Conservation (phyloP, 108 stramenopile genomes). For the Pseudonitzschia pungens region DNA sequence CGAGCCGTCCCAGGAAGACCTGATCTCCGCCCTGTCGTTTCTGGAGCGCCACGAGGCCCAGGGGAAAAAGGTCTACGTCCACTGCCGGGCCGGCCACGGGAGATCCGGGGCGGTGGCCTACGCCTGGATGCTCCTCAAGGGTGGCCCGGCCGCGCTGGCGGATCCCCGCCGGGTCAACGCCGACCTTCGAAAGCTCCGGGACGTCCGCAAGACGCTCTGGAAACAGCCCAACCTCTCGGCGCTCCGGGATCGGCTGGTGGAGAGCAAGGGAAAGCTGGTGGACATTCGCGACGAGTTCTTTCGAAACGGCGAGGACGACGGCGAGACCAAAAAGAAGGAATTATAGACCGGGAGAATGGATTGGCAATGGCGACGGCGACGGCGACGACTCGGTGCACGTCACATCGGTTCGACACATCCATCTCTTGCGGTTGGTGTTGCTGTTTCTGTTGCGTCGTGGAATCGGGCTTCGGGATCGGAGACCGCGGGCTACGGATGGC, state of each 20-base stretch:
- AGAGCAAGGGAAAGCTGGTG: conserved; percentile 18
- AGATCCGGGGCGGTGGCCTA: conserved; percentile 79
- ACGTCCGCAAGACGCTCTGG: conserved; percentile 72
- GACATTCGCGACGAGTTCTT: conserved; percentile 1
- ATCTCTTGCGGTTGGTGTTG: too few species aligned
- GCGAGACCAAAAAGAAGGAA: background rate
- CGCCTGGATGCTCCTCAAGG: conserved; percentile 69
- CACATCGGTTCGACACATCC: too few species aligned
- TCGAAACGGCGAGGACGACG: background rate
- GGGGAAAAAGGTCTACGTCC: conserved; percentile 76
- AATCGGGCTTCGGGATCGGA: too few species aligned
- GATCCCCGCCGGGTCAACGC: conserved; percentile 67
- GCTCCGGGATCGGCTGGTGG: conserved; percentile 42
- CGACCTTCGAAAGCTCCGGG: conserved; percentile 55
- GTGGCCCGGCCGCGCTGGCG: conserved; percentile 35
- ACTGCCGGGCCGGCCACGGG: conserved; percentile 87
- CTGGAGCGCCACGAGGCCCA: conserved; percentile 58
- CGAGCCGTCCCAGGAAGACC: conserved; percentile 71
- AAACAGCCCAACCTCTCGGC: conserved; percentile 67
- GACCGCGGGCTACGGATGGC: too few species aligned
- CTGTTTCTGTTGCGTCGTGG: too few species aligned
- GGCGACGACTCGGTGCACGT: background rate
- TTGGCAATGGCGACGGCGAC: background rate
- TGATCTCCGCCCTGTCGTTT: conserved; percentile 65
- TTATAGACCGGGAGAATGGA: too few species aligned